Percentiles rank a stretch among this genome's conserved stretches.
Evolutionary conservation across 306 rosid genomes (phyloP).

Genomic region (Argentina anserina): DNA sequence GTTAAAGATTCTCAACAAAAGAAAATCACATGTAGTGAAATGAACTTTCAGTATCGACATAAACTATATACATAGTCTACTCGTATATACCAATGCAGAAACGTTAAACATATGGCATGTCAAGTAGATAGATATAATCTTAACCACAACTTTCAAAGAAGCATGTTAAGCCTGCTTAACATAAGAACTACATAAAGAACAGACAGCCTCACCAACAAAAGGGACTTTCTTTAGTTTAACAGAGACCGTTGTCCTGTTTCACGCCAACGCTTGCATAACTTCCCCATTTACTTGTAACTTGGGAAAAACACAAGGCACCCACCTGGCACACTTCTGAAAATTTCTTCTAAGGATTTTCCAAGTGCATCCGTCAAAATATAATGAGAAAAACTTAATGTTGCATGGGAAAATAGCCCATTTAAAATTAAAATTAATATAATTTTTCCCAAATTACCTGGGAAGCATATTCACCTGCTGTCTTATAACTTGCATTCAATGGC

Average conservation of each 20-base stretch:
- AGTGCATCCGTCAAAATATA: conserved; percentile 66
- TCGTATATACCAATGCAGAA: conserved; percentile 11
- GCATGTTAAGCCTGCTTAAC: background rate
- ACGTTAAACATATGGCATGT: background rate
- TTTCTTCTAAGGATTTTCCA: conserved; percentile 86
- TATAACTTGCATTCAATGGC: conserved; percentile 88
- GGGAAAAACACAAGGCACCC: conserved; percentile 97
- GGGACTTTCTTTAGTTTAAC: conserved; percentile 52
- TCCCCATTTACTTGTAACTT: conserved; percentile 91
- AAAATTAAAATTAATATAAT: conserved; percentile 1
- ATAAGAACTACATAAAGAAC: conserved; percentile 8
- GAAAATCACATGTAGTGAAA: background rate
- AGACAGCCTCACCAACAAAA: conserved; percentile 66
- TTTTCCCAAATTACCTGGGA: conserved; percentile 62
- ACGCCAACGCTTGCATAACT: conserved; percentile 75
- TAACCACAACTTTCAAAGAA: background rate
- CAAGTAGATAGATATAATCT: background rate
- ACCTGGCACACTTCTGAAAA: conserved; percentile 72
- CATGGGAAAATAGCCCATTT: conserved; percentile 10
- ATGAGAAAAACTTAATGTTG: conserved; percentile 20
- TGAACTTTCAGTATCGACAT: conserved; percentile 21
- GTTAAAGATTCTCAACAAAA: conserved; percentile 3
- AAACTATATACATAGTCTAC: conserved; percentile 11
- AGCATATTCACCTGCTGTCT: conserved; percentile 78
- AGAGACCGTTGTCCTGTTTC: conserved; percentile 96